Evolutionary conservation across 306 rosid genomes (phyloP).

Genomic region (Hippophae tibetana): DNA sequence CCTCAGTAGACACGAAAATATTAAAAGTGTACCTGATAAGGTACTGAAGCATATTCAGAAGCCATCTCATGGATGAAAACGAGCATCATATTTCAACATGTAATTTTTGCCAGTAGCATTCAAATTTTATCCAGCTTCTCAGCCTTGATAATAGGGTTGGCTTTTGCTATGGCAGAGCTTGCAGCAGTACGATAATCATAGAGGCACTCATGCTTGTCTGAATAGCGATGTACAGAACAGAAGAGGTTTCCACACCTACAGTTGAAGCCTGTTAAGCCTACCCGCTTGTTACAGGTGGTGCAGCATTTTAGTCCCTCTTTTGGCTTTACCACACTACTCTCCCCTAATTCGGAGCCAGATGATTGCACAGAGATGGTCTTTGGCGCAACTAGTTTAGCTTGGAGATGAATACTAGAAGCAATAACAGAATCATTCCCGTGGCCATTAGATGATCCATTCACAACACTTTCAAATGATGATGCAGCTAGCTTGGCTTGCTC

Average conservation of each 20-base stretch:
- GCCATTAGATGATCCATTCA: slow-evolving; percentile 71
- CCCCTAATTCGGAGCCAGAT: slow-evolving; percentile 34
- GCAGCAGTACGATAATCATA: slow-evolving; percentile 84
- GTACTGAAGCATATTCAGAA: slow-evolving; percentile 45
- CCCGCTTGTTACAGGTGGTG: slow-evolving; percentile 72
- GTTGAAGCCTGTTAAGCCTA: slow-evolving; percentile 82
- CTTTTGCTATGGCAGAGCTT: slow-evolving; percentile 68
- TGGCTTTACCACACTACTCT: slow-evolving; percentile 43
- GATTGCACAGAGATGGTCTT: slow-evolving; percentile 32
- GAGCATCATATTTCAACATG: slow-evolving; percentile 31
- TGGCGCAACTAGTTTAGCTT: slow-evolving; percentile 35
- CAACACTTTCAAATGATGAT: slow-evolving; percentile 67
- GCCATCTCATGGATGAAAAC: slow-evolving; percentile 43
- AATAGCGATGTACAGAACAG: slow-evolving; percentile 80
- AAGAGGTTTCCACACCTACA: slow-evolving; percentile 74
- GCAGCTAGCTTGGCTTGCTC: slow-evolving; percentile 87
- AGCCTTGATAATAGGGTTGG: slow-evolving; percentile 86
- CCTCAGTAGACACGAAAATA: slow-evolving; percentile 39
- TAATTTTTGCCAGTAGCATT: slow-evolving; percentile 22
- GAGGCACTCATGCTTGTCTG: slow-evolving; percentile 75
- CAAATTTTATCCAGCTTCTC: slow-evolving; percentile 86
- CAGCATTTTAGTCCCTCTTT: slow-evolving; percentile 83
- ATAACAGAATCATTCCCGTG: slow-evolving; percentile 30
- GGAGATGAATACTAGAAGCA: slow-evolving; percentile 30
- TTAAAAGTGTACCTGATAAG: slow-evolving; percentile 36